Base-by-base conservation (phyloP, 177 flowering plant species). In the Vitis hybrid region DNA sequence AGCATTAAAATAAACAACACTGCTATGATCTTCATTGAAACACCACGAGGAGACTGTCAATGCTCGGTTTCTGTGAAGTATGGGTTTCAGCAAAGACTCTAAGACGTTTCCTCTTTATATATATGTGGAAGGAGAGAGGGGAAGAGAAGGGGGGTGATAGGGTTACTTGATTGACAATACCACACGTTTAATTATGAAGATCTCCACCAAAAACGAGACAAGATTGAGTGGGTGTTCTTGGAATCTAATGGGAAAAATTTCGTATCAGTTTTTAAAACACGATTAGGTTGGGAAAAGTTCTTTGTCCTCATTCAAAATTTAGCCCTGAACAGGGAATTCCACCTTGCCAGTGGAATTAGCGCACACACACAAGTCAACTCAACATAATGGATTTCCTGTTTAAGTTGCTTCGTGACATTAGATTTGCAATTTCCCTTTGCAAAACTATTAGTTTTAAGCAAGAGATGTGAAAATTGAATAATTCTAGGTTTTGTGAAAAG, bases 161-260 rank as follows among this genome's bases (percentile, higher is more conserved):
- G 51, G 26, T 62, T 39, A 62, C 11, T 62, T 49, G 33, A 62
- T 14, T 33, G n/a, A 26, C 33, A 62, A 0, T 62, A 16, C 6
- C 16, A 2, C 3, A 57, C 1, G 21, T 18, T 15, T 8, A 50
- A 13, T 60, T n/a, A 78, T 68, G 75, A 77, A 39, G 58, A 60
- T 55, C 67, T 74, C 81, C 81, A 78, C 77, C 62, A 60, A 60
- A 63, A 33, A 12, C 11, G 15, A 65, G 68, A 62, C 52, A 70
- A 64, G 45, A 70, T 67, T 45, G 48, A 71, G 74, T 70, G 80
- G 71, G 45, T 10, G 7, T 29, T 52, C 10, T 10, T 13, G 8
- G 2, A 62, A 31, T 14, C 5, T 33, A 14, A 39, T 62, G 15
- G 2, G 15, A 39, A 10, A 26, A 16, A 2, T 39, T 62, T 62